phyloP scores from a whole-genome alignment of 2,329 filamentous ascomycete species.

The Coniochaeta hoffmannii region DNA sequence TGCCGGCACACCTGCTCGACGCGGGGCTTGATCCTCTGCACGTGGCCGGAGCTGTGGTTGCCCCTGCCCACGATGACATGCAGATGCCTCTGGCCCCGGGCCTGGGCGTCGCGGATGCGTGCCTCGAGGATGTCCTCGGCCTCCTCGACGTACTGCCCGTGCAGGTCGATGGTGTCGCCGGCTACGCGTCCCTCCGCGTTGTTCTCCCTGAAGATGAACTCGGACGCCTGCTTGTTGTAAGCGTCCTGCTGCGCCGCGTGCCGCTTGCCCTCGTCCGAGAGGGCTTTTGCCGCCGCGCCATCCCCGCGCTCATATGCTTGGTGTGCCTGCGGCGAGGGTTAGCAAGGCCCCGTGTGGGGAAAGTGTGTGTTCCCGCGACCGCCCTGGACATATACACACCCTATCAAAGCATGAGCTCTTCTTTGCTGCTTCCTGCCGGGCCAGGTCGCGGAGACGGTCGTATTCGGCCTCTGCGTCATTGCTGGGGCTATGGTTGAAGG shows the following conservation, averaged over 20 bases:
- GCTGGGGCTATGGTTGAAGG: slow-evolving; percentile 66
- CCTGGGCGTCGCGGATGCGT: slow-evolving; percentile 71
- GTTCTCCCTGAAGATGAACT: slow-evolving; percentile 94
- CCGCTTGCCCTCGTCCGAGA: slow-evolving; percentile 77
- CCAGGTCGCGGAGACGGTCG: slow-evolving; percentile 79
- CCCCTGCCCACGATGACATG: slow-evolving; percentile 97
- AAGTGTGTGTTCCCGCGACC: too few species aligned
- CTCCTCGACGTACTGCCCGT: slow-evolving; percentile 92
- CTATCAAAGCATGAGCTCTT: slow-evolving; percentile 69
- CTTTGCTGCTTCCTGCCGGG: slow-evolving; percentile 72
- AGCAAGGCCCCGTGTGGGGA: neutral
- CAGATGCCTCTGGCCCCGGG: slow-evolving; percentile 69
- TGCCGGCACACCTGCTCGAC: slow-evolving; percentile 83
- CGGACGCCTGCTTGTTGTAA: slow-evolving; percentile 85
- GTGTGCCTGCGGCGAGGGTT: slow-evolving; percentile 45
- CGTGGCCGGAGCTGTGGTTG: slow-evolving; percentile 72
- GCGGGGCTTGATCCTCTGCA: slow-evolving; percentile 93
- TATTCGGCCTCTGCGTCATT: slow-evolving; percentile 75
- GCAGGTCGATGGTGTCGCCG: slow-evolving; percentile 82
- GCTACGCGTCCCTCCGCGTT: slow-evolving; percentile 70
- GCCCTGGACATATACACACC: too few species aligned
- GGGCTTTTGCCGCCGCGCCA: slow-evolving; percentile 71
- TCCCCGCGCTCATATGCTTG: slow-evolving; percentile 80
- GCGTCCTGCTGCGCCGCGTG: slow-evolving; percentile 80
- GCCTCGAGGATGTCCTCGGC: slow-evolving; percentile 85